Conservation (phyloP, 1,284 basidiomycete genomes). For the Grifola frondosa region DNA sequence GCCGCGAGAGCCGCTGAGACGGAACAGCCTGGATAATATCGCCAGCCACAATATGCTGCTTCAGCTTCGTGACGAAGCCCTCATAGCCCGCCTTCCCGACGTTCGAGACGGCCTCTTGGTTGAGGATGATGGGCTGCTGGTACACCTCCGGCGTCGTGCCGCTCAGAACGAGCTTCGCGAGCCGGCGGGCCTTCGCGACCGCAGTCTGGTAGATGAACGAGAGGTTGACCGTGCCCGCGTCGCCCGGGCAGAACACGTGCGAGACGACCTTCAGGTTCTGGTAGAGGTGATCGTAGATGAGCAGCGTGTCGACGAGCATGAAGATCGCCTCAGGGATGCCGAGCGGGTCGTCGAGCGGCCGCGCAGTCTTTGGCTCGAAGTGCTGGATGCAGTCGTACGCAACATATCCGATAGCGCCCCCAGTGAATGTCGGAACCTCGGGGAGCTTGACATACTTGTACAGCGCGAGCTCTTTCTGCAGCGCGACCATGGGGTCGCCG, state of each 20-base stretch:
- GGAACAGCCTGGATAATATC: slow-evolving; percentile 99
- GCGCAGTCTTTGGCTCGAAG: slow-evolving; percentile 92
- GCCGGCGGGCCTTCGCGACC: slow-evolving; percentile 70
- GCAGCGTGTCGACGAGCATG: slow-evolving; percentile 93
- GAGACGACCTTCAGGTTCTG: slow-evolving; percentile 95
- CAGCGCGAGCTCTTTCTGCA: slow-evolving; percentile 85
- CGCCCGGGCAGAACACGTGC: slow-evolving; percentile 85
- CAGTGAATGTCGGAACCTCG: slow-evolving; percentile 92
- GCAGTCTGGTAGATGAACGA: slow-evolving; percentile 83
- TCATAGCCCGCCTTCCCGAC: slow-evolving; percentile 95
- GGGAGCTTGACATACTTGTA: slow-evolving; percentile 92
- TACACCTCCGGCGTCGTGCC: slow-evolving; percentile 63
- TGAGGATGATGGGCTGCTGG: slow-evolving; percentile 70
- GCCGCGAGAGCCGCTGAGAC: slow-evolving; percentile 84
- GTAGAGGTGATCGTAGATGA: slow-evolving; percentile 97
- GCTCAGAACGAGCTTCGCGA: slow-evolving; percentile 67
- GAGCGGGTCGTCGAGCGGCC: slow-evolving; percentile 71
- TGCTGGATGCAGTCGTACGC: slow-evolving; percentile 95
- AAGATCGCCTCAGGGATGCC: slow-evolving; percentile 94
- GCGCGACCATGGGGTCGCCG: slow-evolving; percentile 85
- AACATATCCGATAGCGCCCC: slow-evolving; percentile 97
- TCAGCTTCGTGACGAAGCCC: slow-evolving; percentile 87
- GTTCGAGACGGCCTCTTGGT: slow-evolving; percentile 80
- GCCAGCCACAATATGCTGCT: slow-evolving; percentile 92
- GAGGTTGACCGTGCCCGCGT: slow-evolving; percentile 61